Conservation (phyloP, 176 grass and related monocot species). For the Panicum miliaceum region DNA sequence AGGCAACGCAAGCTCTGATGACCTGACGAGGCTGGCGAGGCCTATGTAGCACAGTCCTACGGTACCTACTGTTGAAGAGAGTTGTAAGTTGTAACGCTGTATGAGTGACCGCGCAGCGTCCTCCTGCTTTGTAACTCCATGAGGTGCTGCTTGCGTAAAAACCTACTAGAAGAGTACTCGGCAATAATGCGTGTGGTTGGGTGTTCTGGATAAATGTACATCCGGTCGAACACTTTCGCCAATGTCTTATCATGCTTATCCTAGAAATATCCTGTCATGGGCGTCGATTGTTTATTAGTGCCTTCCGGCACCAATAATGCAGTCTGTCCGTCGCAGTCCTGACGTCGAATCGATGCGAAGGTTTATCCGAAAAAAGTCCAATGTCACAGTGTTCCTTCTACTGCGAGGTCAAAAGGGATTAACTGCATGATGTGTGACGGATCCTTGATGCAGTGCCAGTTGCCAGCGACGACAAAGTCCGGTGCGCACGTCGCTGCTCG, state of each 20-base stretch:
- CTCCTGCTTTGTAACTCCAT: slow-evolving; percentile 12
- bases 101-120: background rate
- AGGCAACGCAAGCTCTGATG: background rate
- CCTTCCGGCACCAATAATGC: background rate
- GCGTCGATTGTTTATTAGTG: background rate
- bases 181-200: slow-evolving; percentile 29
- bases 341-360: background rate
- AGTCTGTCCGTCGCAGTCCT: background rate
- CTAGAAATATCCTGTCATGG: background rate
- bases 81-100: background rate
- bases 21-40: background rate
- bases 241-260: background rate
- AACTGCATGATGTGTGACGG: background rate
- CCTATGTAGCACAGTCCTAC: background rate
- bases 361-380: background rate
- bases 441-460: background rate
- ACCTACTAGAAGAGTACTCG: background rate
- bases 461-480: background rate
- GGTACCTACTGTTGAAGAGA: background rate
- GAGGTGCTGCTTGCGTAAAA: slow-evolving; percentile 27
- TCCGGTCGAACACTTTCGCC: background rate
- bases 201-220: background rate
- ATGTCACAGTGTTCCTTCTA: background rate
- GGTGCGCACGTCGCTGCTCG: no score
- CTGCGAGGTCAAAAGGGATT: slow-evolving; percentile 9